A percentile compares a stretch with the other conserved stretches of the same genome.
These are phyloP conservation scores for Hypomontagnella submonticulosa DNA, from an alignment of 495 filamentous ascomycete genomes.

Conservation along the genomic window DNA sequence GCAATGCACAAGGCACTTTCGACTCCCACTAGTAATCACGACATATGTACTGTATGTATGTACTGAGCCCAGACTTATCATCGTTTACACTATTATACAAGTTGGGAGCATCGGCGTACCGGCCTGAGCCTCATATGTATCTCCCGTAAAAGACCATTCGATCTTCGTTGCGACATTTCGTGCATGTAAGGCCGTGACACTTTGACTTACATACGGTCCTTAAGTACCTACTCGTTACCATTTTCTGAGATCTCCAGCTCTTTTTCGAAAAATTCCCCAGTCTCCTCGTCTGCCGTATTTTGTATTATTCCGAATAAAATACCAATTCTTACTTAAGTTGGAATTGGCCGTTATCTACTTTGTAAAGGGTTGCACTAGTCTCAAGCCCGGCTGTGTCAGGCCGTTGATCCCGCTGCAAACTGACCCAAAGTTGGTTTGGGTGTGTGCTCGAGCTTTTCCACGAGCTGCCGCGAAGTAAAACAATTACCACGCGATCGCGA, in stretches of 20 bases:
- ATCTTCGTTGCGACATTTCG: constrained; percentile 31
- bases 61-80: constrained; percentile 20
- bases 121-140: constrained; percentile 12
- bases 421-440: constrained; percentile 5
- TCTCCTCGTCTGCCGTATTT: too few relatives aligned
- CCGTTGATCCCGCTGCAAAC: constrained; percentile 15
- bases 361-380: constrained; percentile 21
- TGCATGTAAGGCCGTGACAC: constrained; percentile 25
- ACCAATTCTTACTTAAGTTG: too few relatives aligned
- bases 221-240: not conserved
- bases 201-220: not conserved
- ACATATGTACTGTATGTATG: too few relatives aligned
- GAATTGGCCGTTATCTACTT: not conserved
- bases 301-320: too few relatives aligned
- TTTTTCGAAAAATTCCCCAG: too few relatives aligned
- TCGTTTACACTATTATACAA: not conserved
- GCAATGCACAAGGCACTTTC: constrained; percentile 10
- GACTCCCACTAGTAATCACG: constrained; percentile 10
- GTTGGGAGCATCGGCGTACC: constrained; percentile 5
- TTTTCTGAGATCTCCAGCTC: not conserved
- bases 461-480: not conserved
- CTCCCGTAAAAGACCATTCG: constrained; percentile 17
- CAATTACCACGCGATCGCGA: not conserved
- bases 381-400: constrained; percentile 31
- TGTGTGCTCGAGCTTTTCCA: constrained; percentile 6